Conservation (phyloP, 768 basidiomycete species). For the Tephrocybe rancida region DNA sequence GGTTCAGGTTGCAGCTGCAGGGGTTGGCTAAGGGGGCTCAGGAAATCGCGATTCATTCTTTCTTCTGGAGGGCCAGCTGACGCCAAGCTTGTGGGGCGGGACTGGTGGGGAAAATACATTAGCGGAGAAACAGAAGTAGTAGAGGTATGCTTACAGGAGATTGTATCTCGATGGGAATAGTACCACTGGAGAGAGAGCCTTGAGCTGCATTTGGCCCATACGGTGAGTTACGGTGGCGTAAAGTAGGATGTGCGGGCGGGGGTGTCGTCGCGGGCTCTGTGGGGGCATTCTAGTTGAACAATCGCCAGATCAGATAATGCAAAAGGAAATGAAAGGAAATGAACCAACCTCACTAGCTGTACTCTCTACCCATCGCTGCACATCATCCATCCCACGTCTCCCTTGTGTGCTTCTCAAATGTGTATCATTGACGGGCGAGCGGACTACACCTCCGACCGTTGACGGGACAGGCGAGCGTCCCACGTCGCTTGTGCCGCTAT, state of each 20-base stretch:
- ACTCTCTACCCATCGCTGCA: slow-evolving; percentile 13
- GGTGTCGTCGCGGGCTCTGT: slow-evolving; percentile 3
- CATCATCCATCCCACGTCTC: neutral
- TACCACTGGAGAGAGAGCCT: slow-evolving; percentile 10
- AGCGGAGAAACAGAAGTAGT: neutral
- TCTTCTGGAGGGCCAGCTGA: neutral
- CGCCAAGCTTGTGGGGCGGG: neutral
- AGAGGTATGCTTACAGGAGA: slow-evolving; percentile 15
- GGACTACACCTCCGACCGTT: too few species aligned
- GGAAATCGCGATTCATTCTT: neutral
- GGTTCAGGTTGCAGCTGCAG: neutral
- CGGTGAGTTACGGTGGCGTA: slow-evolving; percentile 7
- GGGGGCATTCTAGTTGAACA: neutral
- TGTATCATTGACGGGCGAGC: slow-evolving; percentile 8
- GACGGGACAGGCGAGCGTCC: slow-evolving; percentile 11
- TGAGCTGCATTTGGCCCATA: neutral
- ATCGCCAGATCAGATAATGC: neutral
- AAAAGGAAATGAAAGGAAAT: neutral
- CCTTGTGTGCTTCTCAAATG: slow-evolving; percentile 1
- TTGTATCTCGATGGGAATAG: slow-evolving; percentile 11
- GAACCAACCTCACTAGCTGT: slow-evolving; percentile 9
- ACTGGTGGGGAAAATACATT: neutral
- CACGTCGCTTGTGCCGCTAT: slow-evolving; percentile 14
- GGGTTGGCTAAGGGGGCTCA: slow-evolving; percentile 2
- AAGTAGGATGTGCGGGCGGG: neutral